Base-by-base conservation (phyloP, 257 asterid species). In the Solanum appendiculatum region DNA sequence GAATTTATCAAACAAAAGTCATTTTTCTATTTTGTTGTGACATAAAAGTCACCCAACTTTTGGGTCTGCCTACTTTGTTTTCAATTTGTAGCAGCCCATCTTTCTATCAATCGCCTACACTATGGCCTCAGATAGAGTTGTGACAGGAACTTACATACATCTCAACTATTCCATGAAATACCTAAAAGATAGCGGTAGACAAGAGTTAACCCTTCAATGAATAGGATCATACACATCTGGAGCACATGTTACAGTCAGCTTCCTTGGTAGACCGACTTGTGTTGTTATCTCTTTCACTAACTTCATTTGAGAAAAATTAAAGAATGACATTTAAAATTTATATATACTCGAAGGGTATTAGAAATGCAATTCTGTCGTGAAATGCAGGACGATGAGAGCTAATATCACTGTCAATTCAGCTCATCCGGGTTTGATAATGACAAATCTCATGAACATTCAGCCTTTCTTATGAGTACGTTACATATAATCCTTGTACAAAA, bases 151-250 rank as follows among this genome's bases (percentile, higher is more conserved):
- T 40, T 40, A 40, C 2, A 9, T 40, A 12, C 40, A 37, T 39
- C 42, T 39, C 42, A 2, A 39, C 10, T 7, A 39, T 8, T 39
- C 8, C 3, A 8, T 3, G 7, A 40, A 40, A 9, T 40, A 40
- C 46, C 46, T 40, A 9, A 9, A 9, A 40, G n/a, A 39, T 40
- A 4, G 12, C 46, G 46, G 46, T 40, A 40, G 13, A 9, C 42
- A 7, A 7, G 42, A 1, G 10, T 42, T 10, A 42, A 42, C 14
- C 14, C 46, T 9, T 9, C 12, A 9, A 40, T 40, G 46, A 66
- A 77, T 77, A 42, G 95, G 93, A 68, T 93, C 95, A n/a, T 91
- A 92, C 13, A 92, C 94, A 42, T 93, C 94, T 6, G 93, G 93
- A 33, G 93, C 91, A 94, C 94, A 93, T 13, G 89, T 91, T 81